Base-by-base conservation (phyloP, 1,284 basidiomycete species). In the Pisolithus thermaeus region DNA sequence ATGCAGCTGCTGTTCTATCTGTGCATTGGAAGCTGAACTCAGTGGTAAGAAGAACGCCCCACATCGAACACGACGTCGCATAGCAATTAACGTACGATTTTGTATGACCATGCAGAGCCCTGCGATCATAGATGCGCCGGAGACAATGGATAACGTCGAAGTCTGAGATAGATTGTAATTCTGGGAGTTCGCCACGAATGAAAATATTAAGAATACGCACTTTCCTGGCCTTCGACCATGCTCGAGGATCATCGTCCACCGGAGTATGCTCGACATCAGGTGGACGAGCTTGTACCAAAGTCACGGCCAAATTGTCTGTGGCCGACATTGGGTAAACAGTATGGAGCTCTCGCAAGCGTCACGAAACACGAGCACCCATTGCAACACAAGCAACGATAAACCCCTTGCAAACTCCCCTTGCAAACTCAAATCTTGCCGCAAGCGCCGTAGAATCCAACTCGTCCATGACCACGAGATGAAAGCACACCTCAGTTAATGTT, bases 211-310 rank as follows among this genome's bases (percentile, higher is more conserved):
- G 7, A 25, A 37, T 46, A 59, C 60, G 12, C 27, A 83, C 83
- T 77, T 93, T 94, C 59, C 83, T 80, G 40, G 71, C 54, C 20
- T 65, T 56, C 1, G 81, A 80, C 92, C 92, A 94, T 52, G 73
- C 61, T 38, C 91, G 73, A 3, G 91, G 92, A 68, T 94, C 92
- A 61, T 93, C 79, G 2, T 75, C 71, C 3, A 93, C 91, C 69
- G 23, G 20, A 9, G 76, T 73, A 63, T 87, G 84, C 61, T 88
- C 84, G 47, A 87, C 85, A 60, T 87, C 84, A 23, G 48, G 53
- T 28, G 44, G 22, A 25, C 16, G 11, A 12, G 11, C 16, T 7
- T n/a, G 23, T 23, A 41, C 4, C 22, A 16, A 4, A 16, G 41
- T 25, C 30, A 30, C 30, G 23, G 9, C 22, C 11, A 22, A 16